Evolutionary conservation across 495 filamentous ascomycete genomes (phyloP), one percentile per base, ranked within the genome.

Genomic region (Penicillium canescens): DNA sequence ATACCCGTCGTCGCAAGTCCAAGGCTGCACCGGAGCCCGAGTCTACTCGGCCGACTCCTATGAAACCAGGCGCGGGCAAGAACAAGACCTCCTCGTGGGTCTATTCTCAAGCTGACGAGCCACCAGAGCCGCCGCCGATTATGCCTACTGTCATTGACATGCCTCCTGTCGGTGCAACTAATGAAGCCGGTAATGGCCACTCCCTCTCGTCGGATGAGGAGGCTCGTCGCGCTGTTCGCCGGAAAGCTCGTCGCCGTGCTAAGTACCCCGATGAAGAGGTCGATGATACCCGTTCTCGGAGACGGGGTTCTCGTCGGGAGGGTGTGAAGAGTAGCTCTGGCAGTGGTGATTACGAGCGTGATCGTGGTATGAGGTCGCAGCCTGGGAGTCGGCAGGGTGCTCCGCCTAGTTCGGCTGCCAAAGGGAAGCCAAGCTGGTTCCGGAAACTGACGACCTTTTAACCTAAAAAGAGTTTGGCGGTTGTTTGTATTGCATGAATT

Each of bases 81-180:
- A 79, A 85, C 46, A 84, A 86, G 61, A 85, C 80, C 41, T 76
- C 80, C 2, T 82, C 79, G 4, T 86, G 83, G 83, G 78, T 86
- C 4, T 69, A 85, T 53, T 78, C 76, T 1, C 76, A 83, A 62
- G 71, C 75, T 34, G 69, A 70, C 10, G 78, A 83, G 12, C 82
- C 82, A 3, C 80, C 83, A 3, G 80, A 80, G 49, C 82, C 82
- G n/a, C 82, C 82, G 6, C 80, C 75, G 16, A 60, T 82, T 16
- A 74, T 81, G 21, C 72, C 71, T 4, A 83, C 81, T 6, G 75
- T 86, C 11, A 54, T 85, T 23, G 82, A 86, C 42, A 67, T 71
- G 39, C 76, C 78, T 6, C 75, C 74, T 2, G 68, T 68, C n/a
- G 61, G 66, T 2, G 71, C 59, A 3, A 65, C 47, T 13, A 44